phyloP scores from a whole-genome alignment of 257 asterid species.

The Fraxinus excelsior region DNA sequence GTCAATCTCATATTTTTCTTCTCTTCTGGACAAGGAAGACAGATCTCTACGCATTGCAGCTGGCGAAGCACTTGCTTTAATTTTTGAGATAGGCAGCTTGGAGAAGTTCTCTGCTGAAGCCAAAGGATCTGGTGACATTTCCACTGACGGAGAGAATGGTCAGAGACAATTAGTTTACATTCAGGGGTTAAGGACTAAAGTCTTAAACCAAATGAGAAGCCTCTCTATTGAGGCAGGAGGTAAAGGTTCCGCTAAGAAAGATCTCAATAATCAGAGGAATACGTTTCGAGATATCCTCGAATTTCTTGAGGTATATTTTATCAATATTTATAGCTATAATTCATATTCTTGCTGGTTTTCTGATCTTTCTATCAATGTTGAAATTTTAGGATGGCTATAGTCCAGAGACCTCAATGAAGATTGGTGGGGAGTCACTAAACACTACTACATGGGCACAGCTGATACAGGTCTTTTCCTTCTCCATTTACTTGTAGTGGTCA shows the following conservation, averaged over 20 bases:
- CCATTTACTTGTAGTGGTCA: slow-evolving; percentile 12
- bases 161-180: slow-evolving; percentile 53
- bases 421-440: slow-evolving; percentile 73
- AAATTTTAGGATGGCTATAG: slow-evolving; percentile 60
- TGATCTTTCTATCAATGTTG: slow-evolving; percentile 15
- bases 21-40: slow-evolving; percentile 86
- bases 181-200: slow-evolving; percentile 74
- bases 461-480: slow-evolving; percentile 59
- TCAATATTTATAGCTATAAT: background rate
- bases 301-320: slow-evolving; percentile 69
- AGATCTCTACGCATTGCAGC: slow-evolving; percentile 82
- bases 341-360: slow-evolving; percentile 7
- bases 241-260: slow-evolving; percentile 90
- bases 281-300: slow-evolving; percentile 83
- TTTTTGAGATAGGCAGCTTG: slow-evolving; percentile 77
- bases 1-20: slow-evolving; percentile 65
- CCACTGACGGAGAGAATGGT: slow-evolving; percentile 49
- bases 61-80: slow-evolving; percentile 93
- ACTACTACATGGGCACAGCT: slow-evolving; percentile 75
- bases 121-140: slow-evolving; percentile 53
- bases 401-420: slow-evolving; percentile 71
- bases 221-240: slow-evolving; percentile 94
- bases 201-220: slow-evolving; percentile 65
- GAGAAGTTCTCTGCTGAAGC: slow-evolving; percentile 71
- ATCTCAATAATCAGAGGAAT: slow-evolving; percentile 82